Percentiles rank a stretch among this genome's conserved stretches.
Evolutionary conservation across 177 flowering plant species (phyloP).

Genomic region (Vitis hybrid): DNA sequence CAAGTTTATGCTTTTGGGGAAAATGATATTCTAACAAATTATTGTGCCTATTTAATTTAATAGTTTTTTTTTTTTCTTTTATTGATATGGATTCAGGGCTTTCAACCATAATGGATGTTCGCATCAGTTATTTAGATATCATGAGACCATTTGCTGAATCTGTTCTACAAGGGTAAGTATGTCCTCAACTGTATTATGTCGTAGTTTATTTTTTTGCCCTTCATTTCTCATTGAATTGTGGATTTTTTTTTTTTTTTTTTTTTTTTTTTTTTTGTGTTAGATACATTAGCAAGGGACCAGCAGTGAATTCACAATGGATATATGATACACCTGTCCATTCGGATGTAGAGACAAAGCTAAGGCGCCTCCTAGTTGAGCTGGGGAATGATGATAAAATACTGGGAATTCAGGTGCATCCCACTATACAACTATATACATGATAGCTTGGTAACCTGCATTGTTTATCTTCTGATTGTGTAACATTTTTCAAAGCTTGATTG

Average conservation of each 20-base stretch:
- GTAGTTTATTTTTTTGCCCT: conserved; percentile 2
- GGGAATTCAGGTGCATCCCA: conserved; percentile 75
- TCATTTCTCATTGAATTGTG: conserved; percentile 14
- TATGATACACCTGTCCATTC: conserved; percentile 66
- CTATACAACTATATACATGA: background rate
- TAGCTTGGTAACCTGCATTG: background rate
- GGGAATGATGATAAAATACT: conserved; percentile 78
- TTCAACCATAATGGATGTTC: conserved; percentile 79
- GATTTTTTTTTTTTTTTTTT: conserved; percentile 6
- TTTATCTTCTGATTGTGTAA: background rate
- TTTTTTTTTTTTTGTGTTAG: conserved; percentile 26
- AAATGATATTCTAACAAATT: background rate
- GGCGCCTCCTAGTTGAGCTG: conserved; percentile 65
- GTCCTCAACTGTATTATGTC: background rate
- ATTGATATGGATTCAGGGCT: conserved; percentile 54
- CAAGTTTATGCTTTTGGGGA: too few species aligned
- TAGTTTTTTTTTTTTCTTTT: conserved; percentile 9
- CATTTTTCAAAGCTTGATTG: background rate
- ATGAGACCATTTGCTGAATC: conserved; percentile 99
- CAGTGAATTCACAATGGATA: conserved; percentile 64
- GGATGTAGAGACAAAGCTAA: conserved; percentile 75
- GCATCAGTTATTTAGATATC: conserved; percentile 72
- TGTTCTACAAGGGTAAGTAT: conserved; percentile 72
- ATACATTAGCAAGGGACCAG: conserved; percentile 49
- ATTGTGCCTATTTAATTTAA: background rate